Conservation (phyloP, 129 eudicot genomes). For the Smallanthus sonchifolius region DNA sequence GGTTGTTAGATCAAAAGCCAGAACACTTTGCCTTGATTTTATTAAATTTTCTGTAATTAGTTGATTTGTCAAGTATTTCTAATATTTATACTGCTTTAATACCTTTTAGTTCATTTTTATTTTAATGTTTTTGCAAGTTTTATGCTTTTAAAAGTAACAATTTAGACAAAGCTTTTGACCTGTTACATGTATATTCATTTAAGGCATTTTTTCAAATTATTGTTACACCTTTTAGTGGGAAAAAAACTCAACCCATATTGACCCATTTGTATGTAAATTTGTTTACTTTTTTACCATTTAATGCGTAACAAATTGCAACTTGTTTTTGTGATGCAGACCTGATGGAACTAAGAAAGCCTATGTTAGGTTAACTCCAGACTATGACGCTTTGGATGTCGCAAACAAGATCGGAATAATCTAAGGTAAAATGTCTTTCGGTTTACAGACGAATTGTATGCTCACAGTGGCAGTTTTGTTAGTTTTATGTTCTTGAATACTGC, state of each 20-base stretch:
- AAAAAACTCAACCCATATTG: neutral
- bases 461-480: slow-evolving; percentile 27
- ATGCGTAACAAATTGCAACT: neutral
- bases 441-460: slow-evolving; percentile 15
- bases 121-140: neutral
- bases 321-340: slow-evolving; percentile 44
- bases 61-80: neutral
- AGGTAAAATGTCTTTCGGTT: slow-evolving; percentile 11
- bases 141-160: neutral
- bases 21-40: no score
- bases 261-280: neutral
- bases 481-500: neutral
- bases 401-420: slow-evolving; percentile 80
- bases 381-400: slow-evolving; percentile 74
- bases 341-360: slow-evolving; percentile 91
- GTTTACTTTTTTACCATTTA: no score
- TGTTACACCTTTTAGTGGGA: neutral
- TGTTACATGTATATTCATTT: neutral
- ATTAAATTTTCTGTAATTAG: no score
- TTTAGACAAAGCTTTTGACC: no score
- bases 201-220: neutral
- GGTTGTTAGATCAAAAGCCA: no score
- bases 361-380: slow-evolving; percentile 71
- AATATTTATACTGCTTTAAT: no score
- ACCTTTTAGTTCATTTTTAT: no score